Base-by-base conservation (phyloP, 192 early-diverging fungal genomes). In the Podila verticillata region DNA sequence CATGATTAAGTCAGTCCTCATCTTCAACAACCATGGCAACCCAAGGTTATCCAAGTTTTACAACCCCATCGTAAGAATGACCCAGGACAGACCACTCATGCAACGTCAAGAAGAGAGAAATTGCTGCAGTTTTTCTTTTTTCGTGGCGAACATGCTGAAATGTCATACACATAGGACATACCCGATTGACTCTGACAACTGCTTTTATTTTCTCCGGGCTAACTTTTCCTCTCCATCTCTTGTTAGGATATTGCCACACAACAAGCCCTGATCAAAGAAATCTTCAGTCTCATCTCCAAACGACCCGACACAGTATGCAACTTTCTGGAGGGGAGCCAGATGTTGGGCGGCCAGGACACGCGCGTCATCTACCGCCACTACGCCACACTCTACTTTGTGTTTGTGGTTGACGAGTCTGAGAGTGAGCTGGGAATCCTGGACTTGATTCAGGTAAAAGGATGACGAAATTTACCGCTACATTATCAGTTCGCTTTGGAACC, bases 11-110 rank as follows among this genome's bases (percentile, higher is more conserved):
- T 95, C 95, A n/a, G 96, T 97, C n/a, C 91, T 98, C 70, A 98
- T 98, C 82, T 98, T 99, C 85, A 99, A 99, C 86, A 97, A 96
- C 80, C 91, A 94, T 70, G 98, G 98, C 62, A 98, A 97, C 74
- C 95, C 98, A 48, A 91, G 98, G 68, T 81, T 98, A 28, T 91
- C 96, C 74, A 93, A 96, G 75, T 97, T 96, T 86, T 99, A 98
- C 82, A 91, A 95, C 75, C 95, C 96, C 66, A 87, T 98, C 51
- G 94, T 94, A 89, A 73, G 82, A 61, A 15, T 48, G 28, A 7
- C 26, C 29, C 22, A 15, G 13, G 6, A 39, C 20, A 35, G 35
- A 44, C 13, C 36, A 2, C 36, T 39, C 15, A 12, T 12, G 12
- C 39, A 17, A 19, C 15, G 3, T 5, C 28, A 28, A 22, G 28